Evolutionary conservation across 2,329 filamentous ascomycete species (phyloP).

Genomic region (Rosellinia necatrix): DNA sequence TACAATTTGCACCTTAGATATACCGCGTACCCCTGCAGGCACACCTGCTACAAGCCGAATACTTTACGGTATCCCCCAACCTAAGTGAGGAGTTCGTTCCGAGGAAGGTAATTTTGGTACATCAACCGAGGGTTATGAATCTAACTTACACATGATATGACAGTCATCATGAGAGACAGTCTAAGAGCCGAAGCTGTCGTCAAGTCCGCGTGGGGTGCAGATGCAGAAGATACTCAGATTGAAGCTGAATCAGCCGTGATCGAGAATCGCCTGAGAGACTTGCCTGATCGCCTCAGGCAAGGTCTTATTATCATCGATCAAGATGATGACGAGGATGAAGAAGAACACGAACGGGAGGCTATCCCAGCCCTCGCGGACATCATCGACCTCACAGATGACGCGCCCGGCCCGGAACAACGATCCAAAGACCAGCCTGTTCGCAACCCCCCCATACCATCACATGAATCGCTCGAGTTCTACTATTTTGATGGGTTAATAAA

Average conservation of each 20-base stretch:
- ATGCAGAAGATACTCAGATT: slow-evolving; percentile 7
- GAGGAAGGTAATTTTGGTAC: not conserved
- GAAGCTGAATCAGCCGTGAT: slow-evolving; percentile 11
- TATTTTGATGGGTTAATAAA: slow-evolving; percentile 20
- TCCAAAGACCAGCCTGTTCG: slow-evolving; percentile 4
- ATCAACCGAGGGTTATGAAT: not conserved
- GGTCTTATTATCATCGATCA: not conserved
- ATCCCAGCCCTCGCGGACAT: slow-evolving; percentile 29
- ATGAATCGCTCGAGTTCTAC: slow-evolving; percentile 12
- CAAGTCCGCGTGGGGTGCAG: not conserved
- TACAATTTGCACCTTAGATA: not conserved
- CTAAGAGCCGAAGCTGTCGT: not conserved
- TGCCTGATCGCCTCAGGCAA: not conserved
- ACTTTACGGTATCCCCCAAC: not conserved
- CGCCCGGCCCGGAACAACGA: not conserved
- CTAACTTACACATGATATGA: not conserved
- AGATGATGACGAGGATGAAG: slow-evolving; percentile 9
- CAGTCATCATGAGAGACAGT: not conserved
- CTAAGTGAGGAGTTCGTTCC: not conserved
- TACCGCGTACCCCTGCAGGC: no score
- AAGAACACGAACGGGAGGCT: slow-evolving; percentile 11
- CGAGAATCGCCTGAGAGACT: slow-evolving; percentile 4
- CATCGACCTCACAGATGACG: slow-evolving; percentile 34
- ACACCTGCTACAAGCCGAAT: not conserved
- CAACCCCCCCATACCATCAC: slow-evolving; percentile 18